Base-by-base conservation (phyloP, 441 rosid genomes). In the Syzygium malaccense region DNA sequence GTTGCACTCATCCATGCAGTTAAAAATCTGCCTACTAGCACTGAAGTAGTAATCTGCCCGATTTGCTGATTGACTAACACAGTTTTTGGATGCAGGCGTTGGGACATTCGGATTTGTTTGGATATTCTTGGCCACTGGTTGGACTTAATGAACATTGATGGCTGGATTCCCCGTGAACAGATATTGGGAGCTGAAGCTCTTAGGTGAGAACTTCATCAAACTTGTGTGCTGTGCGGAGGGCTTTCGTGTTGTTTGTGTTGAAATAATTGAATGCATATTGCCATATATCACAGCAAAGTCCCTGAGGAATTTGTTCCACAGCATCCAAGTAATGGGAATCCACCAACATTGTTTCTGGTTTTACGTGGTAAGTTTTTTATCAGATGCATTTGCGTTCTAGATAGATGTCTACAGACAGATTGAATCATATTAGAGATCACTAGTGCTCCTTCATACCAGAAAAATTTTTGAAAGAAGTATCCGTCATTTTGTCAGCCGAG, bases 91-190 rank as follows among this genome's bases (percentile, higher is more conserved):
- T 60, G 91, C 93, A 96, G 98, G 96, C 97, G 89, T 54, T 96
- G 99, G 99, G 99, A 96, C 92, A 79, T 95, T 54, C 95, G 17
- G 37, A 94, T 96, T 89, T 91, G 93, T 90, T 92, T 96, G 96
- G 99, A 96, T 94, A 96, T 96, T 53, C 71, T 96, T 92, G 97
- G 99, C 58, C 99, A 96, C 91, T 96, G 98, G 99, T 94, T 96
- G 91, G 99, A 96, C 91, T 91, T 96, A 89, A 95, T 96, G 95
- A 96, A 96, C 79, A 91, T 94, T 55, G 97, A 96, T 87, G 99
- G 99, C 78, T 98, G 99, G 99, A 96, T 98, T 92, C 99, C 99
- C 20, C 97, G 99, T 56, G 99, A 95, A 90, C 99, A 96, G 93
- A 95, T 98, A 89, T 90, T 97, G 88, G 99, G 99, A 87, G 95